phyloP scores from a whole-genome alignment of 192 early-diverging fungal genomes.

The Powellomyces hirtus region DNA sequence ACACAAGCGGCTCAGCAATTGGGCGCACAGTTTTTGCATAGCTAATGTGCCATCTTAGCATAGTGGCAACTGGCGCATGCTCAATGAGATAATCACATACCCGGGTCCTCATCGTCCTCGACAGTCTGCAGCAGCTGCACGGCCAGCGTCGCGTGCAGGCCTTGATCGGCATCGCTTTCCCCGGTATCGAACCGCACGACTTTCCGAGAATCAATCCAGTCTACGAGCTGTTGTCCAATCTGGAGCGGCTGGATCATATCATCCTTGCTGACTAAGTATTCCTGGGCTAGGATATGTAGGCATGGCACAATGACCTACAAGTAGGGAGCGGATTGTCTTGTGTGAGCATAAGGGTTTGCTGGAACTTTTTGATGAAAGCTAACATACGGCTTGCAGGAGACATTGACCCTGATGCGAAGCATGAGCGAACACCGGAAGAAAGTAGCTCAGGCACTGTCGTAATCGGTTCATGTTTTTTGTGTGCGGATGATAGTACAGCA shows the following conservation, averaged over 20 bases:
- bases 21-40: constrained; percentile 61
- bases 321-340: not conserved
- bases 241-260: constrained; percentile 56
- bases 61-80: too few relatives aligned
- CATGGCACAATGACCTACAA: constrained; percentile 36
- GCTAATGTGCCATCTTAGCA: constrained; percentile 21
- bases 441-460: constrained; percentile 86
- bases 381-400: constrained; percentile 56
- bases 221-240: constrained; percentile 70
- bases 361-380: not conserved
- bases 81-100: not conserved
- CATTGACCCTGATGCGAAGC: constrained; percentile 72
- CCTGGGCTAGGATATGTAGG: constrained; percentile 35
- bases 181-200: constrained; percentile 20
- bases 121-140: constrained; percentile 63
- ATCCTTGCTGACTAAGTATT: constrained; percentile 35
- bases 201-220: constrained; percentile 77
- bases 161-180: constrained; percentile 33
- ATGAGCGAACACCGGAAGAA: constrained; percentile 81
- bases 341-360: not conserved
- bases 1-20: constrained; percentile 59
- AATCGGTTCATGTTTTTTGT: constrained; percentile 66
- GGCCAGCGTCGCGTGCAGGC: constrained; percentile 57
- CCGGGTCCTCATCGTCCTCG: constrained; percentile 40
- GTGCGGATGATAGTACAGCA: constrained; percentile 78